Conservation (phyloP, 2,329 filamentous ascomycete species). For the Aureobasidium musti region DNA sequence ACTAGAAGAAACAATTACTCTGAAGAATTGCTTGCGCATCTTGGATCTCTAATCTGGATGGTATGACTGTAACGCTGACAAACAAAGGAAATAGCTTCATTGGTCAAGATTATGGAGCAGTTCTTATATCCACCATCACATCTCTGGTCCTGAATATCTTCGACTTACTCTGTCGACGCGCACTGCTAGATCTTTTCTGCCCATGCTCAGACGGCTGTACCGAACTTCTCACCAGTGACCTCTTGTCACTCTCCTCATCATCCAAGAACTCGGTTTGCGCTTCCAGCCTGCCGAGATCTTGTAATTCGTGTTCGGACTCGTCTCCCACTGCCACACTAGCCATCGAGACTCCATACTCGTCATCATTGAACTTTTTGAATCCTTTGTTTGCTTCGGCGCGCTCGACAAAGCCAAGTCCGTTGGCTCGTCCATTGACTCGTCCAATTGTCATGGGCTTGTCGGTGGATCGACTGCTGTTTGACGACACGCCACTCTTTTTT, state of each 20-base stretch:
- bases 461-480: neutral
- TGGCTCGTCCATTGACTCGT: slow-evolving; percentile 1
- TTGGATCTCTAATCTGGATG: neutral
- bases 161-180: slow-evolving; percentile 1
- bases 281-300: slow-evolving; percentile 10
- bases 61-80: neutral
- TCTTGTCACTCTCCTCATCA: slow-evolving; percentile 7
- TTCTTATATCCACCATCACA: slow-evolving; percentile 1
- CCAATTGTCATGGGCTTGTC: neutral
- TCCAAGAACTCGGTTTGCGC: neutral
- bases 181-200: neutral
- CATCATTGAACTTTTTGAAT: slow-evolving; percentile 11
- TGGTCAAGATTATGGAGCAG: no score
- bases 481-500: neutral
- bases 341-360: slow-evolving; percentile 9
- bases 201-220: neutral
- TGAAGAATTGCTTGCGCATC: neutral
- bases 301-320: neutral
- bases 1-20: neutral
- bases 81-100: neutral
- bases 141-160: slow-evolving; percentile 24
- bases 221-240: slow-evolving; percentile 14
- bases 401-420: slow-evolving; percentile 3
- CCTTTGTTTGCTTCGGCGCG: slow-evolving; percentile 10
- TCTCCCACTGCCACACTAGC: neutral